Percentiles rank a stretch among this genome's conserved stretches.
These are phyloP conservation scores for Diaporthe humulicola DNA, from an alignment of 2,329 filamentous ascomycete species.

Conservation along the genomic window DNA sequence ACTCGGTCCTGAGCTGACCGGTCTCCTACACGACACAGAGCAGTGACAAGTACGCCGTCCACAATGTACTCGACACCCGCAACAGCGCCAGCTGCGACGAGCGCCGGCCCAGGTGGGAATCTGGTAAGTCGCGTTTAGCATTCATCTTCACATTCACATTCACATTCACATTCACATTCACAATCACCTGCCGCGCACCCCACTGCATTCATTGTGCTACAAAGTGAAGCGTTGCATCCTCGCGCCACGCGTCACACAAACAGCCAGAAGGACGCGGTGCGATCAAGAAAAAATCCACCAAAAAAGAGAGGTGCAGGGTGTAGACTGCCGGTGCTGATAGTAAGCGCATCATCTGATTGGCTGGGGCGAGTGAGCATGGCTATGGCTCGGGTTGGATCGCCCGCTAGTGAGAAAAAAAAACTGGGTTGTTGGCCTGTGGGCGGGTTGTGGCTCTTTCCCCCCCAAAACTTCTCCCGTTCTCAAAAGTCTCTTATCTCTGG, in stretches of 20 bases:
- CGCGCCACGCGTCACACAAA: slow-evolving; percentile 20
- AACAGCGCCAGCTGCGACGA: slow-evolving; percentile 57
- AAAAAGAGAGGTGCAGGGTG: slow-evolving; percentile 13
- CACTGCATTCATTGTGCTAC: not conserved
- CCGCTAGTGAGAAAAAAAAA: slow-evolving; percentile 30
- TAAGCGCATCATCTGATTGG: slow-evolving; percentile 23
- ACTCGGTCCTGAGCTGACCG: slow-evolving; percentile 7
- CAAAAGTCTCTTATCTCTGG: slow-evolving; percentile 35
- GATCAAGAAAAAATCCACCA: not conserved
- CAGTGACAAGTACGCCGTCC: slow-evolving; percentile 43
- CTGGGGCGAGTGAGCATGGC: not conserved
- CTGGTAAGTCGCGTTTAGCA: slow-evolving; percentile 51
- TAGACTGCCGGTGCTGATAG: slow-evolving; percentile 30
- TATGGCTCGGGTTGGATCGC: slow-evolving; percentile 25
- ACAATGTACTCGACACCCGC: slow-evolving; percentile 41
- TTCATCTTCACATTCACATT: slow-evolving; percentile 1
- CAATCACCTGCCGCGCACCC: not conserved
- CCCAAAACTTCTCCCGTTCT: slow-evolving; percentile 36
- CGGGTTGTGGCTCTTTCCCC: slow-evolving; percentile 19
- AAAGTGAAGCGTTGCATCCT: slow-evolving; percentile 12
- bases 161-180: not conserved
- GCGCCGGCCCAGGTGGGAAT: slow-evolving; percentile 52
- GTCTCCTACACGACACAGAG: slow-evolving; percentile 38
- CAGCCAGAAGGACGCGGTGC: not conserved
- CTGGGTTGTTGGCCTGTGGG: slow-evolving; percentile 26